A percentile compares a stretch with the other conserved stretches of the same genome.
These are phyloP conservation scores for Tuber indicum DNA, from an alignment of 495 filamentous ascomycete genomes.

Conservation along the genomic window DNA sequence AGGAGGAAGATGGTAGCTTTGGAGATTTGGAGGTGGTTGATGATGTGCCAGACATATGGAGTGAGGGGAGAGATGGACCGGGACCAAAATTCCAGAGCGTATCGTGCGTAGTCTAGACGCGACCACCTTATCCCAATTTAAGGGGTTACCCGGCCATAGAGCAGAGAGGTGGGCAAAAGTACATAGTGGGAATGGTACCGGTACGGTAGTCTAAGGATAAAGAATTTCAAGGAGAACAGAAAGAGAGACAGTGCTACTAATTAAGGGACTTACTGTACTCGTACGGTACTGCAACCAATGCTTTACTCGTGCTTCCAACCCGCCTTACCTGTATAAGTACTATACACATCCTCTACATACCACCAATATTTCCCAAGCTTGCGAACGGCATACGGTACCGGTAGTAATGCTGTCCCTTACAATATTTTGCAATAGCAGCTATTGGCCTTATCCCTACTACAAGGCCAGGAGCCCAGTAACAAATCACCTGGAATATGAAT, in stretches of 20 bases:
- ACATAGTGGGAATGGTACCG: neutral
- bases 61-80: neutral
- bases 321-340: neutral
- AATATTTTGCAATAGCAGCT: neutral
- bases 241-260: neutral
- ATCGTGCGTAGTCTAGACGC: neutral
- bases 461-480: neutral
- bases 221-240: neutral
- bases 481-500: neutral
- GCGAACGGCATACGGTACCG: neutral
- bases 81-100: neutral
- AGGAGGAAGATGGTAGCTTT: constrained; percentile 8
- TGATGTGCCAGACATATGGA: neutral
- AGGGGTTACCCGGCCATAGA: neutral
- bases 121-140: neutral
- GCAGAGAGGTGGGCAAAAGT: neutral
- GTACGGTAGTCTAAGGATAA: neutral
- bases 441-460: neutral
- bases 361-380: neutral
- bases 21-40: neutral
- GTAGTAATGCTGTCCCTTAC: neutral
- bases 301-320: neutral
- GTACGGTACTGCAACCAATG: neutral
- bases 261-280: neutral
- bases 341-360: neutral